A percentile compares a stretch with the other conserved stretches of the same genome.
Evolutionary conservation across 768 basidiomycete species (phyloP).

Genomic region (Dentipellis sp.): DNA sequence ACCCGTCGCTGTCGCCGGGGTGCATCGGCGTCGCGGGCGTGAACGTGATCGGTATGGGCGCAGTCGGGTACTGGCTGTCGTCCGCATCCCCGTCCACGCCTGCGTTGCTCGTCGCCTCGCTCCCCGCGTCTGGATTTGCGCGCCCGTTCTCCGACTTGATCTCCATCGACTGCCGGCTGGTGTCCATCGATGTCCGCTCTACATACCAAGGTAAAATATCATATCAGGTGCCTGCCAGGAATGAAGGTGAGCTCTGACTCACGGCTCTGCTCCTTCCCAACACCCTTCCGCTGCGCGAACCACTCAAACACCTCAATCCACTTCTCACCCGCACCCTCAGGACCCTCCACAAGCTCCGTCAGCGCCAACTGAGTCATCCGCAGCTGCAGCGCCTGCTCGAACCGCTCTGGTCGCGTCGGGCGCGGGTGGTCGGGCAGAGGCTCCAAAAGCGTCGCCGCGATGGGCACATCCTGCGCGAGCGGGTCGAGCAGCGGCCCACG

Average conservation of each 20-base stretch:
- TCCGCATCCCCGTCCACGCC: neutral
- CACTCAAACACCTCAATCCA: constrained; percentile 84
- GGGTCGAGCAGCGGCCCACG: constrained; percentile 20
- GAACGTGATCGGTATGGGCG: neutral
- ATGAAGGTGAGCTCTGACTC: neutral
- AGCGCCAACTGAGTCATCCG: constrained; percentile 80
- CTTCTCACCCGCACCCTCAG: constrained; percentile 69
- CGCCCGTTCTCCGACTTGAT: constrained; percentile 1
- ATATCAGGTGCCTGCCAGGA: no score
- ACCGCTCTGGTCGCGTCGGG: constrained; percentile 46
- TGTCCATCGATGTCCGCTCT: constrained; percentile 13
- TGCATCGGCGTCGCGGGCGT: neutral
- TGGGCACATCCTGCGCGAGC: constrained; percentile 26
- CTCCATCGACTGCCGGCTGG: constrained; percentile 5
- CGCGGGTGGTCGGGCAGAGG: constrained; percentile 37
- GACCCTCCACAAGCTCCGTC: constrained; percentile 75
- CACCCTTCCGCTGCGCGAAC: constrained; percentile 60
- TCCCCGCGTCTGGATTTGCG: neutral
- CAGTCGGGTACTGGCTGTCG: neutral
- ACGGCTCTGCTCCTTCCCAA: constrained; percentile 13
- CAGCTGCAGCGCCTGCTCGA: constrained; percentile 76
- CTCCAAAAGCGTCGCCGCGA: constrained; percentile 33
- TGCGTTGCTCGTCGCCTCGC: neutral
- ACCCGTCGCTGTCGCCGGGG: neutral
- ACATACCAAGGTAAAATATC: no score